Conservation (phyloP, 352 stramenopile genomes). For the Pythium rhizo-oryzae region DNA sequence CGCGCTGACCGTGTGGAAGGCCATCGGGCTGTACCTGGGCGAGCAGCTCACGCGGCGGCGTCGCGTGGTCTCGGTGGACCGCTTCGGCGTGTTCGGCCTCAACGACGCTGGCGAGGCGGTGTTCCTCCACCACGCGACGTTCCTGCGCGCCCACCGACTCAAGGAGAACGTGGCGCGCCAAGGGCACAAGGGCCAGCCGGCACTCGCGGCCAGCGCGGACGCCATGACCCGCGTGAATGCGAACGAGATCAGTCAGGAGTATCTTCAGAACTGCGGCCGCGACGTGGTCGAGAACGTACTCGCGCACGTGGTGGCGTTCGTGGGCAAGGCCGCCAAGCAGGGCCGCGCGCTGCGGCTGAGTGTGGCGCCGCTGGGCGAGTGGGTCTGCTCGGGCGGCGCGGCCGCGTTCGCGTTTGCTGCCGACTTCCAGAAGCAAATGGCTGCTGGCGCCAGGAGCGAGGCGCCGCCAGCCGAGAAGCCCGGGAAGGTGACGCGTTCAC, state of each 20-base stretch:
- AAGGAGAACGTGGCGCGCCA: slow-evolving; percentile 32
- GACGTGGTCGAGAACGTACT: slow-evolving; percentile 47
- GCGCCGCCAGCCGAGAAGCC: not conserved
- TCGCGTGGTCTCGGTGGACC: slow-evolving; percentile 33
- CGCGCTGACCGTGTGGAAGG: slow-evolving; percentile 44
- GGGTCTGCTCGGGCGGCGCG: slow-evolving; percentile 39
- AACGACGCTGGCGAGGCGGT: slow-evolving; percentile 38
- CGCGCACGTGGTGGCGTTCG: slow-evolving; percentile 41
- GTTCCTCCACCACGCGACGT: slow-evolving; percentile 44
- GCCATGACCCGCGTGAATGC: slow-evolving; percentile 34
- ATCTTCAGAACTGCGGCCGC: slow-evolving; percentile 43
- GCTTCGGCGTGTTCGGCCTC: slow-evolving; percentile 46
- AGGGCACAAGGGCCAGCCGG: slow-evolving; percentile 28
- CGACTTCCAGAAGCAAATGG: slow-evolving; percentile 40
- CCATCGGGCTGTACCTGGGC: slow-evolving; percentile 38
- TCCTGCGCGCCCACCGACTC: slow-evolving; percentile 50
- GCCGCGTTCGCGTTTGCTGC: slow-evolving; percentile 42
- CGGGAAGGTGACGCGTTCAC: slow-evolving; percentile 7
- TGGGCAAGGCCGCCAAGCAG: slow-evolving; percentile 45
- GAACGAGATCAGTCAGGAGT: slow-evolving; percentile 32
- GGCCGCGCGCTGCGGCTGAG: slow-evolving; percentile 39
- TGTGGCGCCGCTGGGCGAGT: slow-evolving; percentile 58
- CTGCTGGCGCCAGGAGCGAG: not conserved
- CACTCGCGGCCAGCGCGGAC: slow-evolving; percentile 28
- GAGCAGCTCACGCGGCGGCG: slow-evolving; percentile 34